Base-by-base conservation (phyloP, 345 rosid species). In the Schrenkiella parvula region DNA sequence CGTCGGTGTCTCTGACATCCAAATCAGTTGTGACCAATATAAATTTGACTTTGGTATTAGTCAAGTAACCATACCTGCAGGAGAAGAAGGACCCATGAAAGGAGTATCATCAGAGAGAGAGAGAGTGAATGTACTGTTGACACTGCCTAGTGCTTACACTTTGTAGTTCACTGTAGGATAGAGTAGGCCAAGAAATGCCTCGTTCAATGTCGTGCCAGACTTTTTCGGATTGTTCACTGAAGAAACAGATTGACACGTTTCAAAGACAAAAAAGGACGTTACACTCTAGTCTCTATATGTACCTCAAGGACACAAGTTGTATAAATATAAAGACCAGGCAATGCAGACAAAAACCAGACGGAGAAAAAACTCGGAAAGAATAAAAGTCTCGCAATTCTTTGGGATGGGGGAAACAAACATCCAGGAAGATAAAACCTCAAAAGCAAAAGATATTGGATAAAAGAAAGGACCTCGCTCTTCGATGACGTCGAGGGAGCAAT, bases 31-130 rank as follows among this genome's bases (percentile, higher is more conserved):
- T 89, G 73, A 95, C 98, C 78, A 89, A 48, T 64, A 91, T 91
- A 75, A 95, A 89, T 66, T 95, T 95, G 65, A 91, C 99, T 82
- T 91, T 89, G 32, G 98, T 91, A 84, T 91, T 95, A 19, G 98
- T 95, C 88, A 95, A 82, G 80, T 89, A 91, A 63, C 95, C 96
- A 63, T 91, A 91, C 68, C 97, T 91, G 53, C 66, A 65, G 32
- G 43, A 52, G 52, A 52, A 56, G 11, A 53, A 50, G 39, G 28
- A 32, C 13, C 13, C 66, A 35, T 44, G 5, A 37, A 8, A 34
- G 18, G 19, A 46, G 52, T 29, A 46, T 39, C 13, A 52, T 39
- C 35, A 31, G 28, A 64, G 14, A 28, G 23, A 31, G 19, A 47
- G 26, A 18, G n/a, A 12, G 5, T 13, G 35, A 48, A 50, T 37